These are phyloP conservation scores for Fusarium beomiforme DNA, from an alignment of 2,329 filamentous ascomycete species.

Conservation along the genomic window DNA sequence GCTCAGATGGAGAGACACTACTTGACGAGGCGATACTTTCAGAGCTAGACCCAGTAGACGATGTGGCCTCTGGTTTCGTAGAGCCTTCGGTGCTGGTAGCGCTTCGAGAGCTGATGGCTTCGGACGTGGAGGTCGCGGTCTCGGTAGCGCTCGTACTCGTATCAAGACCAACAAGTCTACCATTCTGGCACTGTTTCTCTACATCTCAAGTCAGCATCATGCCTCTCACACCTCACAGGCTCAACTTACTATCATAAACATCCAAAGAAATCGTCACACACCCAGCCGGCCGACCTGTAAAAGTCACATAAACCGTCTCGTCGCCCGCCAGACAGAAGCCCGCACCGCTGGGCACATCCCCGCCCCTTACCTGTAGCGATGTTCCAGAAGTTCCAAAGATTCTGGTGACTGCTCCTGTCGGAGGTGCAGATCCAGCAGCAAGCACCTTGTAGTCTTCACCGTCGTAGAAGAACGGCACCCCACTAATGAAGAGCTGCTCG, in stretches of 20 bases:
- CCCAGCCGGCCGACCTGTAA: not conserved
- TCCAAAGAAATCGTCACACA: not conserved
- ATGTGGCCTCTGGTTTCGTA: not conserved
- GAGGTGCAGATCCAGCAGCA: rapidly evolving
- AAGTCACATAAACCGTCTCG: not conserved
- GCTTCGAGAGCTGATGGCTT: rapidly evolving
- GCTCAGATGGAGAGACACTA: not conserved
- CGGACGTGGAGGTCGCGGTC: not conserved
- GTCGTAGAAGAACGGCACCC: not conserved
- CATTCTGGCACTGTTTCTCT: not conserved
- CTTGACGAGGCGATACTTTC: not conserved
- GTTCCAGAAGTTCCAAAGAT: not conserved
- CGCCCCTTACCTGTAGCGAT: not conserved
- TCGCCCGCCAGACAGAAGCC: not conserved
- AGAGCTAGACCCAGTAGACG: rapidly evolving
- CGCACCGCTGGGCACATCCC: not conserved
- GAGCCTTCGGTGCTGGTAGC: not conserved
- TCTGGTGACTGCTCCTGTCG: not conserved
- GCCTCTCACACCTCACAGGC: not conserved
- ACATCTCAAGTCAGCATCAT: not conserved
- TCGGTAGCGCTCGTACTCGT: too few relatives aligned
- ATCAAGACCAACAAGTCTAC: not conserved
- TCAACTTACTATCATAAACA: not conserved
- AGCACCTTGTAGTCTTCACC: not conserved
- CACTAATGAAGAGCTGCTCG: not conserved